phyloP scores from a whole-genome alignment of 106 monocot species.

The Apostasia shenzhenica region DNA sequence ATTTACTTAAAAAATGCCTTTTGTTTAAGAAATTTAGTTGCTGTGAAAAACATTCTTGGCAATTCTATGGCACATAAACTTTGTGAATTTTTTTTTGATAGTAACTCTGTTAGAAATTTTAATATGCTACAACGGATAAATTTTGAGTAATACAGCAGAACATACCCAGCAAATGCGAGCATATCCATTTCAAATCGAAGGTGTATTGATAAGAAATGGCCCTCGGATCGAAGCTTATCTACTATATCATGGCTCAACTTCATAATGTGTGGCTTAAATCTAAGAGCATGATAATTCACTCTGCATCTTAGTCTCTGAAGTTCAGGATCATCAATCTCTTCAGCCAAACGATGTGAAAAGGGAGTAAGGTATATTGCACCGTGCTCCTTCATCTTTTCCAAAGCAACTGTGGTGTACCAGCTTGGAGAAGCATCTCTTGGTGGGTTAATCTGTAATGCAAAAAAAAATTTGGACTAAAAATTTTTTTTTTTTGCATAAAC shows the following conservation, averaged over 20 bases:
- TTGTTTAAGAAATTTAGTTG: too few relatives aligned
- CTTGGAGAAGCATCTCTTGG: slow-evolving; percentile 89
- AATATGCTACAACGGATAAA: too few relatives aligned
- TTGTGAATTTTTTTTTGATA: too few relatives aligned
- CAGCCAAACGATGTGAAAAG: slow-evolving; percentile 88
- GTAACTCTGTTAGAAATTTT: too few relatives aligned
- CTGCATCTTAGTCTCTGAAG: slow-evolving; percentile 88
- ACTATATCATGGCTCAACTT: slow-evolving; percentile 80
- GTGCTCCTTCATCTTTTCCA: slow-evolving; percentile 82
- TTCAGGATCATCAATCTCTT: slow-evolving; percentile 86
- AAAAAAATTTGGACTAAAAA: background rate
- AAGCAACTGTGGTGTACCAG: slow-evolving; percentile 83
- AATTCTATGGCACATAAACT: too few relatives aligned
- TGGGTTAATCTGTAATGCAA: slow-evolving; percentile 54
- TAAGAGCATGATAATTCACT: slow-evolving; percentile 93
- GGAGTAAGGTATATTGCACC: slow-evolving; percentile 90
- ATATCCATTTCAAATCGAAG: slow-evolving; percentile 99
- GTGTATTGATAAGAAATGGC: slow-evolving; percentile 95
- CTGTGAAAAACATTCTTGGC: too few relatives aligned
- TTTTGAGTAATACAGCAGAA: background rate
- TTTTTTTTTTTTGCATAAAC: background rate
- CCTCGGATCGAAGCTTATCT: slow-evolving; percentile 57
- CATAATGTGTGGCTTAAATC: slow-evolving; percentile 93
- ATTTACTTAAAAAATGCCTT: too few relatives aligned
- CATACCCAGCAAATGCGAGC: slow-evolving; percentile 99